Evolutionary conservation across 257 asterid species (phyloP), one percentile per base, ranked within the genome.

Genomic region (Schizonepeta tenuifolia): DNA sequence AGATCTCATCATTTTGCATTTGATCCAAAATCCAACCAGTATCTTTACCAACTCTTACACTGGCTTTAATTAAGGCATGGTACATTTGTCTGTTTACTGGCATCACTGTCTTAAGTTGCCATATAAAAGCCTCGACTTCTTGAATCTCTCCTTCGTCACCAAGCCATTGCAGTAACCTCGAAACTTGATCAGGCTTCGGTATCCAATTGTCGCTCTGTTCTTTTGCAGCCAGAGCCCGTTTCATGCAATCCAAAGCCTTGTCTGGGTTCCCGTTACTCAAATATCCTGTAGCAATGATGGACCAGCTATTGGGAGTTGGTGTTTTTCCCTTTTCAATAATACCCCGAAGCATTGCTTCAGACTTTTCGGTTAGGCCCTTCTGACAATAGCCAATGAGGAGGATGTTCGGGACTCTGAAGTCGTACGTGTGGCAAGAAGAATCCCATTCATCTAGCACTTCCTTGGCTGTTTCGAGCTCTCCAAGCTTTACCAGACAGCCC

Each of bases 331-430:
- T 83, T 41, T 70, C 38, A 61, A 81, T 60, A 35, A 76, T 82
- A 10, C 69, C 70, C 15, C 73, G 68, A 59, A 88, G 86, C 80
- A 84, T 70, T 33, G 50, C 59, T 71, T 88, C 87, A 1, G 89
- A 81, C 75, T 82, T 84, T 68, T 81, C 88, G 1, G 72, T 21
- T 40, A 73, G 75, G 64, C 79, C 91, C 43, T 69, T 80, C 71
- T 86, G 86, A 73, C 94, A 88, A 72, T 82, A 88, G 43, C 91
- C 91, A 43, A 86, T 86, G 24, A 86, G 80, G 62, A 88, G 78
- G 56, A 78, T 60, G 67, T 88, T 88, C 8, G 85, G 89, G 41
- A 88, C 91, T 65, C 87, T 81, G 62, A 81, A 79, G 65, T 86
- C 91, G 7, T 80, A 84, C 0, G 63, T 79, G 65, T 17, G 82